Base-by-base conservation (phyloP, 2,329 filamentous ascomycete species). In the Ophiostoma pallidulum region DNA sequence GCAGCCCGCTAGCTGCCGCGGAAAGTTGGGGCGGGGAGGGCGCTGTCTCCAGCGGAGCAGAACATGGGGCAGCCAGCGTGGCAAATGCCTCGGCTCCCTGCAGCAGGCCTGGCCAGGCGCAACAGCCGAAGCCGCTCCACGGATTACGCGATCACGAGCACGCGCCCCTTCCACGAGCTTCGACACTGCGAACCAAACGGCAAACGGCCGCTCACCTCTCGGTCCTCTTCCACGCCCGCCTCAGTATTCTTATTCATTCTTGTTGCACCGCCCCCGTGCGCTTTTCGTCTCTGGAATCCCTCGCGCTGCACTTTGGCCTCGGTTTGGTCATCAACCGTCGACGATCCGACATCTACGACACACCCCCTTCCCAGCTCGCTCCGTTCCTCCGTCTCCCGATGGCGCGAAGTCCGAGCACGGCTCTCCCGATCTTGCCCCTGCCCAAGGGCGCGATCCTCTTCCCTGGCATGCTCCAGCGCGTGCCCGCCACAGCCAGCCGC, bases 381-480 rank as follows among this genome's bases (percentile, higher is more conserved):
- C 8, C 18, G 29, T 9, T 39, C 24, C 22, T 14, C 14, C 31
- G 32, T 28, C 16, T 33, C 16, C 16, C 22, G 22, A 64, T 64
- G 62, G 57, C 57, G 37, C 62, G 55, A 40, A 60, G 63, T 55
- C 62, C 70, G 57, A 67, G 69, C 48, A 64, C 67, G 38, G 67
- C 67, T 47, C 66, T 95, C 29, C 86, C 91, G 39, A 69, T 97
- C 58, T 84, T 97, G 56, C 86, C 89, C 32, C 77, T 97, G 37
- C 80, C 87, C 45, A 81, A 83, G 60, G 85, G 84, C 55, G 78
- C 80, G 53, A 85, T 96, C 56, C 79, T 97, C 35, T 77, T 95
- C 9, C 92, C 92, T 4, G 88, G 89, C 53, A 80, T 90, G 48
- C 81, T 90, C 43, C 77, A 94, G 57, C 84, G 90, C 57, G 85